phyloP scores from a whole-genome alignment of 2,329 filamentous ascomycete genomes.

The Penicillium vulpinum region DNA sequence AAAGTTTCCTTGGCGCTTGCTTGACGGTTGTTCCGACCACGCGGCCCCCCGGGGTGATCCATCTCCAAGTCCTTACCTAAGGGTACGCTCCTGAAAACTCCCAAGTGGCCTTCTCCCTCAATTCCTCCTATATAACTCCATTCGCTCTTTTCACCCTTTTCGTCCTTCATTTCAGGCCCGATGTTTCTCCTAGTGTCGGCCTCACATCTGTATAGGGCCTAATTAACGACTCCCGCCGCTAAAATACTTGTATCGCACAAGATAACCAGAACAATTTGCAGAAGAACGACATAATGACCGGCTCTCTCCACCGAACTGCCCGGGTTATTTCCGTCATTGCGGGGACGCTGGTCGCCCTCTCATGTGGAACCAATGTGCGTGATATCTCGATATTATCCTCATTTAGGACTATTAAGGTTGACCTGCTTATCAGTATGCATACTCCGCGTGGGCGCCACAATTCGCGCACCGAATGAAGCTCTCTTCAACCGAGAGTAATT shows the following conservation, averaged over 20 bases:
- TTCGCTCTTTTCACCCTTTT: constrained; percentile 1
- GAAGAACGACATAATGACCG: constrained; percentile 27
- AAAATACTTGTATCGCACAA: neutral
- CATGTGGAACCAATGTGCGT: constrained; percentile 85
- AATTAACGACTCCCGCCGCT: constrained; percentile 1
- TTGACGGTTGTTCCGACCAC: constrained; percentile 5
- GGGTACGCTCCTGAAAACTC: constrained; percentile 5
- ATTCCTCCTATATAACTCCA: constrained; percentile 2
- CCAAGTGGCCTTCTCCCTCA: neutral
- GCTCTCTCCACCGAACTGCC: constrained; percentile 44
- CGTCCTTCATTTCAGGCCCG: neutral
- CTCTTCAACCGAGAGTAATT: constrained; percentile 87
- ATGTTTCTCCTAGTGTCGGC: constrained; percentile 3
- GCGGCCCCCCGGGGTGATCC: constrained; percentile 1
- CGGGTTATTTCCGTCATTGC: constrained; percentile 81
- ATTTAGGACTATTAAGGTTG: constrained; percentile 9
- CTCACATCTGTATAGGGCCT: constrained; percentile 5
- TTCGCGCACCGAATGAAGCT: constrained; percentile 84
- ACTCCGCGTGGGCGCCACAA: constrained; percentile 96
- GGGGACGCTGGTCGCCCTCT: constrained; percentile 79
- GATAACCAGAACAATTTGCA: neutral
- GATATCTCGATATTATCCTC: constrained; percentile 1
- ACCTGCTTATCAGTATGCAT: constrained; percentile 73
- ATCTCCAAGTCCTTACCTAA: constrained; percentile 6
- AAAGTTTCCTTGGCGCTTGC: constrained; percentile 2